These are phyloP conservation scores for Colletotrichum cuscutae DNA, from an alignment of 2,329 filamentous ascomycete genomes.

Conservation along the genomic window DNA sequence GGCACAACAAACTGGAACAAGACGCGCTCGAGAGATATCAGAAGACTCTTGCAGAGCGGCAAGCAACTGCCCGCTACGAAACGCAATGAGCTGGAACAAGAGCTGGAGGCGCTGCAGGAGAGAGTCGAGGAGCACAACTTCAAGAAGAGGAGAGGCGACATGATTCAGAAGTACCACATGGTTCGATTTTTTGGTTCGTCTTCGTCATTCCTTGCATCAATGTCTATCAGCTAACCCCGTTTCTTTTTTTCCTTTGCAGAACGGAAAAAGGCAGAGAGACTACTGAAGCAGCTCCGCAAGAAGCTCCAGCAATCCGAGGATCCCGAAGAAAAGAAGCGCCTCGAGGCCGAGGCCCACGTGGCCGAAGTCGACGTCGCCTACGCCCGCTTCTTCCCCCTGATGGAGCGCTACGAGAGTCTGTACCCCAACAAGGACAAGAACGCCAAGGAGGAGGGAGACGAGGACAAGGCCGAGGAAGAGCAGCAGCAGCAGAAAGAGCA, in stretches of 20 bases:
- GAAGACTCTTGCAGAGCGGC: slow-evolving; percentile 70
- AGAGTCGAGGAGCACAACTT: slow-evolving; percentile 69
- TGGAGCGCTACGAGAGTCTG: slow-evolving; percentile 75
- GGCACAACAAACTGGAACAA: slow-evolving; percentile 71
- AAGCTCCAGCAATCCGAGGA: slow-evolving; percentile 63
- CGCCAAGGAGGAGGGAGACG: slow-evolving; percentile 47
- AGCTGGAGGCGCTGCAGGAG: slow-evolving; percentile 73
- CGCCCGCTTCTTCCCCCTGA: slow-evolving; percentile 76
- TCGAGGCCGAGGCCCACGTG: slow-evolving; percentile 70
- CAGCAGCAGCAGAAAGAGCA: slow-evolving; percentile 48
- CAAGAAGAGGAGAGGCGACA: slow-evolving; percentile 71
- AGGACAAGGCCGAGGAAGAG: slow-evolving; percentile 41
- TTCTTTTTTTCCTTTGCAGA: slow-evolving; percentile 55
- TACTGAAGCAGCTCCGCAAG: slow-evolving; percentile 72
- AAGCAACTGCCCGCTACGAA: slow-evolving; percentile 75
- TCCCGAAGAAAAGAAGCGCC: slow-evolving; percentile 58
- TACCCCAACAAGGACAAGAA: slow-evolving; percentile 54
- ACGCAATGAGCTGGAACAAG: slow-evolving; percentile 76
- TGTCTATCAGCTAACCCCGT: background rate
- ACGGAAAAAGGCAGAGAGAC: slow-evolving; percentile 76
- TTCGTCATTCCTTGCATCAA: background rate
- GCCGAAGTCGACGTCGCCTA: slow-evolving; percentile 82
- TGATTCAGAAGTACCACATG: slow-evolving; percentile 86
- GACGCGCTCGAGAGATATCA: slow-evolving; percentile 76
- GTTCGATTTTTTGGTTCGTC: slow-evolving; percentile 82